Percentiles rank a stretch among this genome's conserved stretches.
These are phyloP conservation scores for Alternaria novae-zelandiae DNA, from an alignment of 2,329 filamentous ascomycete species.

Conservation along the genomic window DNA sequence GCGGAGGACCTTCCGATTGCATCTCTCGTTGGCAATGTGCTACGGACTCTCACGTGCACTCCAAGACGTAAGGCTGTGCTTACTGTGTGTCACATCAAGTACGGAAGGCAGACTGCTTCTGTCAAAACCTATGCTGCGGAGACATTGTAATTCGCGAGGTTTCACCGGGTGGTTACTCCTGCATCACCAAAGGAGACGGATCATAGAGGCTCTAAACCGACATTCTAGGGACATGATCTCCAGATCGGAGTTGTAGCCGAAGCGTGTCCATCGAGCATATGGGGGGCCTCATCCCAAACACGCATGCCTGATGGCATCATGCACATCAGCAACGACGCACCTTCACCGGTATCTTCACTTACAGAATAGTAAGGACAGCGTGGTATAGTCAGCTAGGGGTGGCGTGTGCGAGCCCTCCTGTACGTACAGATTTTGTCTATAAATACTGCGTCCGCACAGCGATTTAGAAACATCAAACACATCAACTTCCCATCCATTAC, in stretches of 20 bases:
- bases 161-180: accelerated
- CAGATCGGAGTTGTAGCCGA: not conserved
- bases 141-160: accelerated
- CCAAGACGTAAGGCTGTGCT: not conserved
- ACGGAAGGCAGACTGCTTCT: not conserved
- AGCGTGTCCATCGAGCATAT: not conserved
- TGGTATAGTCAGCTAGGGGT: not conserved
- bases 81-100: not conserved
- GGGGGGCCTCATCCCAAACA: not conserved
- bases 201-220: not conserved
- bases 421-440: not conserved
- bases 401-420: not conserved
- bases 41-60: not conserved
- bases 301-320: not conserved
- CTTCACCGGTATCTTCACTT: not conserved
- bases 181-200: accelerated
- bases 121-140: not conserved
- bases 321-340: not conserved
- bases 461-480: not conserved
- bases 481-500: not conserved
- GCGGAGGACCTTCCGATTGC: not conserved
- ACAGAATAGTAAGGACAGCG: not conserved
- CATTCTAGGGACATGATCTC: not conserved
- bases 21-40: not conserved
- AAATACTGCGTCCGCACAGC: not conserved